Base-by-base conservation (phyloP, 2,329 filamentous ascomycete genomes). In the Onygena corvina region DNA sequence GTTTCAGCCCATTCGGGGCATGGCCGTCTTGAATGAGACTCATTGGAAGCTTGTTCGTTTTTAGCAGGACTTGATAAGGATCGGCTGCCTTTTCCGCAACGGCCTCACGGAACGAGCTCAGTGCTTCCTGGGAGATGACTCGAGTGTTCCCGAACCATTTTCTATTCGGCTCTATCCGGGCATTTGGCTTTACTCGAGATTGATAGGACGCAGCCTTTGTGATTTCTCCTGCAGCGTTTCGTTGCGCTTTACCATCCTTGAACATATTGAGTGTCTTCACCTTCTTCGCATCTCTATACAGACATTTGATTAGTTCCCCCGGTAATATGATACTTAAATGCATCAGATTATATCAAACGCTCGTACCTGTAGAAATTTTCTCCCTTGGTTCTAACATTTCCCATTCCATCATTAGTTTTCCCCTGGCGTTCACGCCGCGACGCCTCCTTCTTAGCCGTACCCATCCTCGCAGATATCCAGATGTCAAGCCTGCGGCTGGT, bases 131-230 rank as follows among this genome's bases (percentile, higher is more conserved):
- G 1, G 84, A 87, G 61, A 95, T 94, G 38, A 83, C 80, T 60
- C 92, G 76, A 29, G 90, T 94, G 67, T 95, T 95, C 60, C 83
- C 86, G 71, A 98, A 98, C 92, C 92, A 98, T 71, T 93, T 93
- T 61, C 92, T 78, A 70, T 96, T 93, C 46, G 92, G 92, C 72
- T 96, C 90, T 62, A 96, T 85, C 57, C 89, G 79, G 57, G 90
- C 92, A 52, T 76, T 79, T 42, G 90, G 89, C 18, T 82, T 70
- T 30, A 94, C 88, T 61, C 80, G 76, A 52, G 83, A 88, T 71
- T 96, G 89, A 69, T 80, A 94, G 12, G 79, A 76, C 45, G 88
- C 88, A 56, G 87, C 81, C 68, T 92, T 82, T 49, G 83, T 84
- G 64, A 98, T 84, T 60, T 90, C 81, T 61, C 92, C 92, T 9